phyloP scores from a whole-genome alignment of 768 basidiomycete species.

The Suillus luteus region DNA sequence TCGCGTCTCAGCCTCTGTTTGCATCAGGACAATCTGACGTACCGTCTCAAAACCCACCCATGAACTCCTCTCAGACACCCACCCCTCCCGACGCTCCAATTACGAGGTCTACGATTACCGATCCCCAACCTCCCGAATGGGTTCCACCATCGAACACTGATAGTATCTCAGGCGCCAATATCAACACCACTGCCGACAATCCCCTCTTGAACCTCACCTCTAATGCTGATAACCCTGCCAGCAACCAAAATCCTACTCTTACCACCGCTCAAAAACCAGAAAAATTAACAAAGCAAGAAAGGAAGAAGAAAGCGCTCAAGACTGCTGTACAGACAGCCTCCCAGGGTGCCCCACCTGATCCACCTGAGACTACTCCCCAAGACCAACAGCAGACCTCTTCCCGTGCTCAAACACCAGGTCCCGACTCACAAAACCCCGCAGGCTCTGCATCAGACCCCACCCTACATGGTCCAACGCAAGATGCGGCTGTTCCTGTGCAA shows the following conservation, averaged over 20 bases:
- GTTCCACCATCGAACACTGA: not conserved
- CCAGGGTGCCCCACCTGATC: not conserved
- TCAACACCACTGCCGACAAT: constrained; percentile 16
- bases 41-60: constrained; percentile 5
- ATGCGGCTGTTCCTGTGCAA: constrained; percentile 10
- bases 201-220: not conserved
- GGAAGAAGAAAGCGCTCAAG: not conserved
- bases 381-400: constrained; percentile 6
- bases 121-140: not conserved
- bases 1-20: not conserved
- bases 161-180: constrained; percentile 13
- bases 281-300: not conserved
- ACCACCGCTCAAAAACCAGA: not conserved
- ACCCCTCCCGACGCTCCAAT: constrained; percentile 3
- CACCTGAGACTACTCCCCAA: constrained; percentile 7
- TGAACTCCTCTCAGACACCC: constrained; percentile 18
- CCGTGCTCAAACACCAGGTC: not conserved
- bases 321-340: not conserved
- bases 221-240: not conserved
- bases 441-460: not conserved
- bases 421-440: not conserved
- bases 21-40: not conserved
- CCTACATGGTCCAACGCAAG: not conserved
- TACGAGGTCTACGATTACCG: not conserved
- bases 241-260: not conserved